phyloP scores from a whole-genome alignment of 1,284 basidiomycete species.

The Malassezia psittaci region DNA sequence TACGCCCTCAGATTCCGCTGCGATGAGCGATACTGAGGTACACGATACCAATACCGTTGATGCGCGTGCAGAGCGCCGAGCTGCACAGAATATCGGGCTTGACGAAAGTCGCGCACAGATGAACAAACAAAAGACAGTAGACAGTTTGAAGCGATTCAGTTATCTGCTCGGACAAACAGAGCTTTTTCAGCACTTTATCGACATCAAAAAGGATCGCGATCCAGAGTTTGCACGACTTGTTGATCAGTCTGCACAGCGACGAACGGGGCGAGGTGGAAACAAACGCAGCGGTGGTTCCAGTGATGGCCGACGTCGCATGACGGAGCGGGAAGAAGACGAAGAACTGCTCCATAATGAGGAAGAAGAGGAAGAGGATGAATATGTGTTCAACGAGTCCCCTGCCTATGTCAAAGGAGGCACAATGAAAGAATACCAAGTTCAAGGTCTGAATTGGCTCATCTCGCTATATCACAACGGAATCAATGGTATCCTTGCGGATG shows the following conservation, averaged over 20 bases:
- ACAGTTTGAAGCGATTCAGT: slow-evolving; percentile 43
- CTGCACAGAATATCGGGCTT: slow-evolving; percentile 32
- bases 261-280: slow-evolving; percentile 18
- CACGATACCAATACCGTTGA: slow-evolving; percentile 18
- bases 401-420: slow-evolving; percentile 56
- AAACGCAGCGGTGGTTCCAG: slow-evolving; percentile 47
- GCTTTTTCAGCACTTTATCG: slow-evolving; percentile 48
- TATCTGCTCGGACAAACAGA: slow-evolving; percentile 47
- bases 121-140: slow-evolving; percentile 38
- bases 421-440: slow-evolving; percentile 90
- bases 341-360: slow-evolving; percentile 67
- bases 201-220: slow-evolving; percentile 61
- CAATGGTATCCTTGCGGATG: slow-evolving; percentile 42
- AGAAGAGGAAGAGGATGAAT: slow-evolving; percentile 61
- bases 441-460: slow-evolving; percentile 90
- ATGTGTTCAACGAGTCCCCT: slow-evolving; percentile 41
- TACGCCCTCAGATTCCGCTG: slow-evolving; percentile 28
- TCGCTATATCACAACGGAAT: slow-evolving; percentile 40
- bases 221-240: slow-evolving; percentile 85
- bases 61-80: slow-evolving; percentile 23
- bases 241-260: slow-evolving; percentile 51
- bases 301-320: slow-evolving; percentile 76
- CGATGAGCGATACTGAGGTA: slow-evolving; percentile 21
- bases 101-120: slow-evolving; percentile 32
- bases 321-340: slow-evolving; percentile 70